These are phyloP conservation scores for Cryptococcus sp. DNA, from an alignment of 1,284 basidiomycete species.

Conservation along the genomic window DNA sequence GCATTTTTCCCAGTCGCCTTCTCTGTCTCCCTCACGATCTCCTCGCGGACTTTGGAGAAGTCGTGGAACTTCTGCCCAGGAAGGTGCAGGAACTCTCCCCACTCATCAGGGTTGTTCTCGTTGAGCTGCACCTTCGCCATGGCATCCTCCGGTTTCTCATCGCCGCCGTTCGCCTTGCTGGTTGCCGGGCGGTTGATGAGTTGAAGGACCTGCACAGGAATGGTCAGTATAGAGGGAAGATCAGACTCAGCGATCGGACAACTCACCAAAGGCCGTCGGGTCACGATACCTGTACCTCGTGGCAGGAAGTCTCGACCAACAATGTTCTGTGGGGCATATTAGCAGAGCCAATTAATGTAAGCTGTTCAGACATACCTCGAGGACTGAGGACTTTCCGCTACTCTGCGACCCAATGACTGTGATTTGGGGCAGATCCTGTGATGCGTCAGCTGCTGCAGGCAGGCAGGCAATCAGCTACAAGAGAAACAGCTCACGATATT, in stretches of 20 bases:
- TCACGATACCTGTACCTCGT: conserved; percentile 96
- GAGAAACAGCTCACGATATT: conserved; percentile 46
- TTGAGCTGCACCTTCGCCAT: conserved; percentile 47
- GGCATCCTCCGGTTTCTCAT: conserved; percentile 49
- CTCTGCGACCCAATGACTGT: conserved; percentile 56
- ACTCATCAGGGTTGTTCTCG: conserved; percentile 83
- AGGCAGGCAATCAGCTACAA: neutral
- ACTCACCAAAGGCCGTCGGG: conserved; percentile 79
- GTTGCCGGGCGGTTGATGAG: conserved; percentile 74
- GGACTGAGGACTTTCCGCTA: conserved; percentile 56
- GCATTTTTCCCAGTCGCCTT: conserved; percentile 97
- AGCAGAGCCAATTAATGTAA: neutral
- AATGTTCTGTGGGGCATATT: conserved; percentile 65
- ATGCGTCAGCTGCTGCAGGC: neutral
- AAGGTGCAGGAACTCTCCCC: conserved; percentile 97
- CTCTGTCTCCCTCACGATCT: conserved; percentile 95
- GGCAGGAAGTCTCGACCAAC: conserved; percentile 96
- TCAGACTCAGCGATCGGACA: neutral
- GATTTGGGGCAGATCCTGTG: conserved; percentile 57
- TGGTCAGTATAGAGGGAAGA: conserved; percentile 1
- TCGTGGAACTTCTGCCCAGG: conserved; percentile 97
- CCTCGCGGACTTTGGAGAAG: conserved; percentile 92
- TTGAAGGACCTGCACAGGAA: conserved; percentile 71
- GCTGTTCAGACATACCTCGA: conserved; percentile 46
- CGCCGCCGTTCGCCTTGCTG: conserved; percentile 43